These are phyloP conservation scores for Monosporozyma servazzii DNA, from an alignment of 805 yeast genomes.

Conservation along the genomic window DNA sequence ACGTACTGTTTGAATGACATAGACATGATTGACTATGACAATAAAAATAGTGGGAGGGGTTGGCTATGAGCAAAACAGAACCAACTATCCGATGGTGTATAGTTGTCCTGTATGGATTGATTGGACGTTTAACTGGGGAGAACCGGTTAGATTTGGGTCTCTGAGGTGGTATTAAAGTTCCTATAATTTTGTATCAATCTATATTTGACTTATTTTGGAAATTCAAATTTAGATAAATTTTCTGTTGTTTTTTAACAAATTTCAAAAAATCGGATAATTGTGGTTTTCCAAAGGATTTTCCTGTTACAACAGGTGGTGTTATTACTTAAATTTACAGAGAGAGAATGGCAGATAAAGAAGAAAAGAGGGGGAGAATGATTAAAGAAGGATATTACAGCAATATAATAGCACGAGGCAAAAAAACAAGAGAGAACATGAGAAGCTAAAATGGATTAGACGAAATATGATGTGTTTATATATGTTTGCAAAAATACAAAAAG, in stretches of 20 bases:
- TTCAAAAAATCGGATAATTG: background rate
- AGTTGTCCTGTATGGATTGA: background rate
- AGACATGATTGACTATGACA: constrained; percentile 3
- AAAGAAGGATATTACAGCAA: background rate
- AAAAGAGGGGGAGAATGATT: background rate
- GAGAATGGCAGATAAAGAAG: background rate
- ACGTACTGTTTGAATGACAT: constrained; percentile 7
- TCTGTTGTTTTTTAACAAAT: background rate
- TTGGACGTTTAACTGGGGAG: background rate
- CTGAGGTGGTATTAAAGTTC: background rate
- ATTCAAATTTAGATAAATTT: background rate
- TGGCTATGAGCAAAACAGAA: background rate
- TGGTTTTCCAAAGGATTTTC: background rate
- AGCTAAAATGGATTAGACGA: background rate
- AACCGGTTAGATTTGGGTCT: background rate
- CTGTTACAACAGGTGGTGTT: background rate
- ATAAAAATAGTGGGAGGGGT: background rate
- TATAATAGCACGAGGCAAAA: too few species aligned
- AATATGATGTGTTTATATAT: background rate
- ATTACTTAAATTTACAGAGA: background rate
- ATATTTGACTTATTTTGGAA: background rate
- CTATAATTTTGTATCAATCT: background rate
- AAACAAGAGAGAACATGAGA: too few species aligned
- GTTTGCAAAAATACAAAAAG: background rate
- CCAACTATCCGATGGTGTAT: background rate